Conservation (phyloP, 2,329 filamentous ascomycete genomes). For the Rhinocladiella similis region DNA sequence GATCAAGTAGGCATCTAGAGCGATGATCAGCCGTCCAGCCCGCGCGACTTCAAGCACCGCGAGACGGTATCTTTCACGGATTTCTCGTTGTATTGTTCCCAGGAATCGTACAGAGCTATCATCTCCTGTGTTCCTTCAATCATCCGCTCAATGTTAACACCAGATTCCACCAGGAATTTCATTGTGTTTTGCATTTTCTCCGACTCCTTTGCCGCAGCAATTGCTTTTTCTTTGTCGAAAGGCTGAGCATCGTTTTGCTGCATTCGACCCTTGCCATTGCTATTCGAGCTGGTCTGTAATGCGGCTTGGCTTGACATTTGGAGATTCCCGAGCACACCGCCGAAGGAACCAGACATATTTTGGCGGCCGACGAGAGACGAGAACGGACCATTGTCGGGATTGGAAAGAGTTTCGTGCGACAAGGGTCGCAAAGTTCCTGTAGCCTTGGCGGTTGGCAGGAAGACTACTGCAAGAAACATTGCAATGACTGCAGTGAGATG, state of each 20-base stretch:
- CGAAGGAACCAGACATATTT: conserved; percentile 33
- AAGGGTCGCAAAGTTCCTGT: conserved; percentile 39
- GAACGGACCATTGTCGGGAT: conserved; percentile 23
- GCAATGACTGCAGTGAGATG: conserved; percentile 85
- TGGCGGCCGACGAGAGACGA: conserved; percentile 24
- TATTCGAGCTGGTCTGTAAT: conserved; percentile 9
- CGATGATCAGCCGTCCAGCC: conserved; percentile 53
- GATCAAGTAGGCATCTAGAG: not conserved
- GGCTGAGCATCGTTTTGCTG: conserved; percentile 10
- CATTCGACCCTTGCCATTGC: conserved; percentile 13
- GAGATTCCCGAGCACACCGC: conserved; percentile 31
- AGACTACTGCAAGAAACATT: conserved; percentile 78
- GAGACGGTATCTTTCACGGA: conserved; percentile 63
- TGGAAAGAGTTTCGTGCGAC: conserved; percentile 18
- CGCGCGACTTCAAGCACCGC: conserved; percentile 62
- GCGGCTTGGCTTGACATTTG: conserved; percentile 18
- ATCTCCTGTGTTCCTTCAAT: conserved; percentile 90
- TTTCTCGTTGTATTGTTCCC: conserved; percentile 67
- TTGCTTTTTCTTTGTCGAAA: conserved; percentile 16
- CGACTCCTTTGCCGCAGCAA: conserved; percentile 41
- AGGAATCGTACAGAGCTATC: conserved; percentile 81
- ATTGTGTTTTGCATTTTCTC: conserved; percentile 67
- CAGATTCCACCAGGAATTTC: conserved; percentile 82
- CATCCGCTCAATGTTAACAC: conserved; percentile 78
- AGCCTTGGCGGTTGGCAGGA: conserved; percentile 63